These are phyloP conservation scores for Sutorius eximius DNA, from an alignment of 1,284 basidiomycete genomes.

Conservation along the genomic window DNA sequence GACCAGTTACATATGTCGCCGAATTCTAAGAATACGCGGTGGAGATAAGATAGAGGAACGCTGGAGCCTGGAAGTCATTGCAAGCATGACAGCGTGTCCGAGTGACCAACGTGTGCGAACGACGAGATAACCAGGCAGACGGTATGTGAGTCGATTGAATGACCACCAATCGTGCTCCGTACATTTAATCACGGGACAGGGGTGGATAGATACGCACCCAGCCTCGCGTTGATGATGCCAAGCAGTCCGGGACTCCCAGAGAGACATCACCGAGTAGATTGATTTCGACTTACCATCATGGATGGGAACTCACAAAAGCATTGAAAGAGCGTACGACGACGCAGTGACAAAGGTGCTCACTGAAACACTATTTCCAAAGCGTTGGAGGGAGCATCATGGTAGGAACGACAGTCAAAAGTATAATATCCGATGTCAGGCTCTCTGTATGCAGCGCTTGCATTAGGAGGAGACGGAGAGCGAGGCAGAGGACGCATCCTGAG, in stretches of 20 bases:
- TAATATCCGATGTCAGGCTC: neutral
- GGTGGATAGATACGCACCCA: neutral
- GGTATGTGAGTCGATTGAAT: neutral
- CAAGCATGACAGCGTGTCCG: neutral
- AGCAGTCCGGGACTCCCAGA: neutral
- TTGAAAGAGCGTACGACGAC: neutral
- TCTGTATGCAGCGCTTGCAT: neutral
- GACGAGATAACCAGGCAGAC: neutral
- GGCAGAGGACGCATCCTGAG: neutral
- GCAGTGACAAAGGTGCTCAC: neutral
- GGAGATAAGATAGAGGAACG: slow-evolving; percentile 10
- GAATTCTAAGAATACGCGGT: slow-evolving; percentile 16
- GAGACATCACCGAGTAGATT: neutral
- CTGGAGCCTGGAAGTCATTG: neutral
- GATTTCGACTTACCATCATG: neutral
- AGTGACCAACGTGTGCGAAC: slow-evolving; percentile 3
- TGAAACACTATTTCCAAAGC: neutral
- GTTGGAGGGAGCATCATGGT: neutral
- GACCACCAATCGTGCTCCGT: neutral
- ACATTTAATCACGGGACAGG: neutral
- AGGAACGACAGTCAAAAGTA: neutral
- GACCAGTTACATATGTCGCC: neutral
- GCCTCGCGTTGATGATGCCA: neutral
- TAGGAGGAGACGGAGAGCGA: neutral
- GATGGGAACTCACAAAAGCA: neutral